Evolutionary conservation across 257 asterid species (phyloP), one percentile per base, ranked within the genome.

Genomic region (Petunia secreta): DNA sequence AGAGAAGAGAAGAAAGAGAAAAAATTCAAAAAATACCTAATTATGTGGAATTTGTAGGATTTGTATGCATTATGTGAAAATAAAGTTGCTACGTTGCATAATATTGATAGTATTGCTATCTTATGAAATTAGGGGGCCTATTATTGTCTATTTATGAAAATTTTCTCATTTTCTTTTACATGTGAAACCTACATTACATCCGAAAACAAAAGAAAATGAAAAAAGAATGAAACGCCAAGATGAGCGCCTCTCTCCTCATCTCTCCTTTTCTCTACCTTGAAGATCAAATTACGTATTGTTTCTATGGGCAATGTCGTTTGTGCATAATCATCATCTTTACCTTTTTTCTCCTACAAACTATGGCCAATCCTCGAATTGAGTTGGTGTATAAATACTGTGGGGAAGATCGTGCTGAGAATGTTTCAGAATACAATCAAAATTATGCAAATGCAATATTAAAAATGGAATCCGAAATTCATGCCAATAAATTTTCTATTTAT

Each of bases 361-460:
- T 36, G 38, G 79, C 50, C 13, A 74, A 80, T 73, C 83, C 83
- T 59, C 79, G 79, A 2, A 73, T 50, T 4, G 79, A 80, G 43
- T 66, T 80, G 3, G 83, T 71, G 1, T 80, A 16, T 43, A 48
- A 73, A 54, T 48, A 36, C 8, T 80, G 83, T 2, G 83, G 73
- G 34, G 25, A 3, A 53, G 25, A 80, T 0, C 79, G 3, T 1
- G 83, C 83, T n/a, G 38, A 59, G 4, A 80, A 80, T 39, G 80
- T 48, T 15, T 59, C 83, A 6, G 53, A 71, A 80, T 73, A 58
- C 57, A 60, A 80, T 3, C 54, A 80, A 63, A 80, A 80, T 38
- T 80, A 73, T 34, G 65, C 37, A 0, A 73, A 73, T 41, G 79
- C 65, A 44, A 58, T 80, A 14, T 80, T 68, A 36, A 38, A 75